phyloP scores from a whole-genome alignment of 139 green algal species.

The Limnomonas spitsbergensis region DNA sequence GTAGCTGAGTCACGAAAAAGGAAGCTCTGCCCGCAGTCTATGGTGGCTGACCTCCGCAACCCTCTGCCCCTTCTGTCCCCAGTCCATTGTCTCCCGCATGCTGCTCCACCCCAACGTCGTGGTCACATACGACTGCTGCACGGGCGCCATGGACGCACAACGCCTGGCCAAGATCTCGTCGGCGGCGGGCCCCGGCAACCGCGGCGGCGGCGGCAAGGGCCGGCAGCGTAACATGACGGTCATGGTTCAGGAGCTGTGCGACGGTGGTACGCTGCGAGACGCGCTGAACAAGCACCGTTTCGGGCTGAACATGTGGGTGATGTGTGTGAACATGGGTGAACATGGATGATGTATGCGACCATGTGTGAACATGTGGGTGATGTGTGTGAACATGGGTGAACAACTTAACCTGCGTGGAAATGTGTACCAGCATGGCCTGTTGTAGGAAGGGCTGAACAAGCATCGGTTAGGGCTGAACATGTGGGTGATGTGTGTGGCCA shows the following conservation, averaged over 20 bases:
- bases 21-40: no score
- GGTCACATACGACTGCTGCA: slow-evolving; percentile 42
- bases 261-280: slow-evolving; percentile 4
- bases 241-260: slow-evolving; percentile 36
- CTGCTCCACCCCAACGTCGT: slow-evolving; percentile 44
- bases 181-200: not conserved
- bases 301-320: slow-evolving; percentile 5
- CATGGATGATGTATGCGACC: no score
- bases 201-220: not conserved
- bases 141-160: slow-evolving; percentile 4
- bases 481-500: no score
- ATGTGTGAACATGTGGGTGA: no score
- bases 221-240: slow-evolving; percentile 41
- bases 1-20: no score
- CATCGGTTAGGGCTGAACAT: not conserved
- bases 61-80: no score
- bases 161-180: slow-evolving; percentile 18
- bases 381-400: no score
- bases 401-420: no score
- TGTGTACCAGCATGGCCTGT: not conserved
- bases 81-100: slow-evolving; percentile 35
- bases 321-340: no score
- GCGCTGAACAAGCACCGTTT: not conserved
- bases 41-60: no score
- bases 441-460: slow-evolving; percentile 1